phyloP scores from a whole-genome alignment of 1,284 basidiomycete genomes.

The Leccinum pachyderme region DNA sequence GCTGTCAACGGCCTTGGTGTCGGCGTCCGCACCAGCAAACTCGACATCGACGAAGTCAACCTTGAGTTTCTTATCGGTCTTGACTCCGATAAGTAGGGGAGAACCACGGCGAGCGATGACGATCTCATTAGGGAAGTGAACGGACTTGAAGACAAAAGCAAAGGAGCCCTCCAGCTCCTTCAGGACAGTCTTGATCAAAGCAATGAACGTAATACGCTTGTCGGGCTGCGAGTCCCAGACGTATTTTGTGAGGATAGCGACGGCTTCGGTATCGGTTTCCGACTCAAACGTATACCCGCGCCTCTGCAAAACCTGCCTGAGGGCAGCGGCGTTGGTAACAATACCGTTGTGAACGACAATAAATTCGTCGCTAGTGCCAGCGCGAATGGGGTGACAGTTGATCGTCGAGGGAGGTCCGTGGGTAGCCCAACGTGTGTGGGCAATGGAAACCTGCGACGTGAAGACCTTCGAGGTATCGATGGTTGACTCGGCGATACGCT shows the following conservation, averaged over 20 bases:
- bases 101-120: constrained; percentile 97
- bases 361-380: constrained; percentile 84
- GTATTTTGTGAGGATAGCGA: constrained; percentile 96
- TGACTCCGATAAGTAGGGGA: constrained; percentile 96
- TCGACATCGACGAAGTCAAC: constrained; percentile 99
- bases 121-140: constrained; percentile 94
- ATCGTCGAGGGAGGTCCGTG: constrained; percentile 86
- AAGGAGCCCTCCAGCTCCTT: constrained; percentile 99
- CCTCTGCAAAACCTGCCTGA: constrained; percentile 93
- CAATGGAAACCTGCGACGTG: constrained; percentile 92
- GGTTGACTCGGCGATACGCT: constrained; percentile 80
- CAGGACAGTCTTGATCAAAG: constrained; percentile 92
- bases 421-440: constrained; percentile 99
- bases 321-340: constrained; percentile 92
- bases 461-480: constrained; percentile 83
- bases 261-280: constrained; percentile 98
- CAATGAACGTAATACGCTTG: constrained; percentile 88
- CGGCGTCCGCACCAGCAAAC: constrained; percentile 73
- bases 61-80: constrained; percentile 99
- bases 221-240: constrained; percentile 92
- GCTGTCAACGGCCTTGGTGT: constrained; percentile 52
- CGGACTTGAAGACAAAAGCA: constrained; percentile 99
- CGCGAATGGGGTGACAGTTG: constrained; percentile 97
- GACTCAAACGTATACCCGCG: constrained; percentile 93
- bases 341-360: constrained; percentile 98